Evolutionary conservation across 805 yeast genomes (phyloP), one percentile per base, ranked within the genome.

Genomic region (Candida sphagnicola): DNA sequence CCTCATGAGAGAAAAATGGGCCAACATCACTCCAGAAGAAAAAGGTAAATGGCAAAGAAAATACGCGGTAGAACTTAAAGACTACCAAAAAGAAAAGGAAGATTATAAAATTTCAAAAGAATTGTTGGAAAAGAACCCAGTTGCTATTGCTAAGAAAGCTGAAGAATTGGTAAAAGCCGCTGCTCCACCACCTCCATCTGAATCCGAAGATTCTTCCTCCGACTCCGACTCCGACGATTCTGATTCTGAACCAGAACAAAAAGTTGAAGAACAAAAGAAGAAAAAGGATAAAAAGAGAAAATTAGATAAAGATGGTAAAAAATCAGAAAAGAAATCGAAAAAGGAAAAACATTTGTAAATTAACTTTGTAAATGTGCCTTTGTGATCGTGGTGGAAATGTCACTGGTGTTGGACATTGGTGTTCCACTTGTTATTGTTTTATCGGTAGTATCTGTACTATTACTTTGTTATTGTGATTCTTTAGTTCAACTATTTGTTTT

Each of bases 1-100:
- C 52, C 81, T 80, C 51, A 82, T 89, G 48, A 80, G 93, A 34
- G 79, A 76, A 53, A 75, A 80, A 53, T 91, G 97, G 97, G 77
- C 78, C 49, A 75, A 69, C 28, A 65, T 90, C 56, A 57, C 81
- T 35, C 84, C 77, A n/a, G 74, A 65, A 14, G 91, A 82, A 55
- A 85, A 84, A 60, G 77, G 71, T 35, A 74, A 74, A 50, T 85
- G 93, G 70, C 82, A 84, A 57, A 77, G 75, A 45, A 64, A 70
- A 37, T 77, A 77, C 49, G 74, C 73, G 38, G 62, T 61, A 38
- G 75, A 73, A 39, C 70, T 70, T 55, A 63, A 56, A 45, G 59
- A 46, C 19, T 59, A 59, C 45, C 54, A 58, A 37, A 54, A 54
- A 43, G 61, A 50, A 37, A 54, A 59, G 49, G 71, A 65, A 42